These are phyloP conservation scores for Pestalotiopsis sp. DNA, from an alignment of 2,329 filamentous ascomycete species.

Conservation along the genomic window DNA sequence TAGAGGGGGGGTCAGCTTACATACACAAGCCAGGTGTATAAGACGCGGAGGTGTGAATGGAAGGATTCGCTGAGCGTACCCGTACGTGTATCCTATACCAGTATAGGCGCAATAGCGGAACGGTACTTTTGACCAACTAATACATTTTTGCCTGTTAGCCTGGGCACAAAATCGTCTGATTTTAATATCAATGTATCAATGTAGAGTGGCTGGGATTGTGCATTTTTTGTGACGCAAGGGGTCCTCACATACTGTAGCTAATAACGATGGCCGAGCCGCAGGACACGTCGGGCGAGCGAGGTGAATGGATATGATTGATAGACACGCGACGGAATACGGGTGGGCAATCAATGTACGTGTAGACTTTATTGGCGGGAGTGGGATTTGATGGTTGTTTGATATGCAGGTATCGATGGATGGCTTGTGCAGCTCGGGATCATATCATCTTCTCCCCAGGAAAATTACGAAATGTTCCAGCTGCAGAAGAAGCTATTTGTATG, in stretches of 20 bases:
- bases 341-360: not conserved
- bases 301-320: not conserved
- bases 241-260: not conserved
- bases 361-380: not conserved
- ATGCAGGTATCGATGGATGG: not conserved
- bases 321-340: not conserved
- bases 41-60: not conserved
- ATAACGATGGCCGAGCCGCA: constrained; percentile 5
- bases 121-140: constrained; percentile 1
- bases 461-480: not conserved
- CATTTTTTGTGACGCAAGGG: not conserved
- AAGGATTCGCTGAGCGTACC: not conserved
- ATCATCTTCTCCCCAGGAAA: not conserved
- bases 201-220: not conserved
- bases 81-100: not conserved
- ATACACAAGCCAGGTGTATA: not conserved
- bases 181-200: constrained; percentile 4
- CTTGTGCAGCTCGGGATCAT: not conserved
- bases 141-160: not conserved
- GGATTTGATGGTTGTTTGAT: not conserved
- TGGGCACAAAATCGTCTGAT: not conserved
- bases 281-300: not conserved
- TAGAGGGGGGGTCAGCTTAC: not conserved
- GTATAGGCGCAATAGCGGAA: not conserved
- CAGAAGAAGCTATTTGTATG: not conserved